Conservation (phyloP, 2,329 filamentous ascomycete species). For the Colletotrichum cordylinicola region DNA sequence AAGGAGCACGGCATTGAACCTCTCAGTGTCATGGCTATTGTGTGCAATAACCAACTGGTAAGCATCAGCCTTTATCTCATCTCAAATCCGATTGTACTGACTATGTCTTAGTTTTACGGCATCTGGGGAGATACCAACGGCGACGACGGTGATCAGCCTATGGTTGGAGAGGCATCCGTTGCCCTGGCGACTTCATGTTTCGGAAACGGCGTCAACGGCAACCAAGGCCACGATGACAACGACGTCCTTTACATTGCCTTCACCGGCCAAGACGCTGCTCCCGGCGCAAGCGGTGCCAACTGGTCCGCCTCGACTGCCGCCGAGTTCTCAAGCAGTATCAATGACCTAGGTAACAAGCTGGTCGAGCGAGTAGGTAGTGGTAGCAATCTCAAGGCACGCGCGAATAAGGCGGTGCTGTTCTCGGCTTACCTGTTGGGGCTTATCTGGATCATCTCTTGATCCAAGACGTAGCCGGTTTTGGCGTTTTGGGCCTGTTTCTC, state of each 20-base stretch:
- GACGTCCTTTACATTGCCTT: conserved; percentile 71
- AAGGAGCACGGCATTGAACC: conserved; percentile 44
- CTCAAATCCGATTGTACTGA: not conserved
- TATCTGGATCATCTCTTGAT: not conserved
- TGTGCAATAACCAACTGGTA: conserved; percentile 50
- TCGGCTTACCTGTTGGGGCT: not conserved
- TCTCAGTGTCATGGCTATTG: conserved; percentile 54
- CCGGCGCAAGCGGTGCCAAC: conserved; percentile 55
- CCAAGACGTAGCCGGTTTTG: no score
- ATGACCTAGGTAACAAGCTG: conserved; percentile 54
- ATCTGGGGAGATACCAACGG: conserved; percentile 69
- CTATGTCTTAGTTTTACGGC: conserved; percentile 52
- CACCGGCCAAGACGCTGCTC: conserved; percentile 59
- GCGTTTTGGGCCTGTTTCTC: not conserved
- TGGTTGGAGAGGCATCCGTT: conserved; percentile 63
- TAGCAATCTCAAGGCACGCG: not conserved
- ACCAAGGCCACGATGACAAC: conserved; percentile 59
- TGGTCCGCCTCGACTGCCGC: conserved; percentile 57
- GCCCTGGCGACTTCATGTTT: conserved; percentile 64
- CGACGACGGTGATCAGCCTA: conserved; percentile 48
- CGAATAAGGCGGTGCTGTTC: not conserved
- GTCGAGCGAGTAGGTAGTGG: conserved; percentile 41
- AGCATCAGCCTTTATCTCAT: not conserved
- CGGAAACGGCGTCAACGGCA: conserved; percentile 56
- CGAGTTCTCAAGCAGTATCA: conserved; percentile 60